These are phyloP conservation scores for Xylariaceae sp. DNA, from an alignment of 2,329 filamentous ascomycete species.

Conservation along the genomic window DNA sequence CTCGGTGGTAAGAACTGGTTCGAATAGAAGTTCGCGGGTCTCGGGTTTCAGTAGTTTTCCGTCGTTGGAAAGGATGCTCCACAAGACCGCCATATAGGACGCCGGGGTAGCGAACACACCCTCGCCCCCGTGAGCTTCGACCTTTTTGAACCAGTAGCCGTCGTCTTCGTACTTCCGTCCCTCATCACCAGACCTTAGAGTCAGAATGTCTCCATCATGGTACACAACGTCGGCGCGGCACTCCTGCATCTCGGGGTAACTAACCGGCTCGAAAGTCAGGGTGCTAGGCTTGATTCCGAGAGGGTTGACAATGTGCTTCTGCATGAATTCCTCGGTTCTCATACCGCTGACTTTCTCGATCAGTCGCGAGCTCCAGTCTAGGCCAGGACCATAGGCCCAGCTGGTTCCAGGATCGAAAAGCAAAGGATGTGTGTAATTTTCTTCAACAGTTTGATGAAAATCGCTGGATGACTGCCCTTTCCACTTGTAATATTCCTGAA, in stretches of 20 bases:
- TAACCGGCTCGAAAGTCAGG: conserved; percentile 24
- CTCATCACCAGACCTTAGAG: not conserved
- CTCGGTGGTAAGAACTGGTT: conserved; percentile 38
- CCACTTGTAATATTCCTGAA: conserved; percentile 13
- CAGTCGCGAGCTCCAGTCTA: conserved; percentile 17
- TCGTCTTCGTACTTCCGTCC: conserved; percentile 16
- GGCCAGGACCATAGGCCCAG: conserved; percentile 10
- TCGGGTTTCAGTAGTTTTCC: conserved; percentile 39
- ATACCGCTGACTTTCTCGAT: conserved; percentile 10
- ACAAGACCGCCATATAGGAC: conserved; percentile 41
- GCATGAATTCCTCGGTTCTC: conserved; percentile 12
- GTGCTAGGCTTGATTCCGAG: conserved; percentile 14
- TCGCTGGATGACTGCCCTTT: conserved; percentile 8
- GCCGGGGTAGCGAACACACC: conserved; percentile 33
- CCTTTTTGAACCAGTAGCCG: conserved; percentile 17
- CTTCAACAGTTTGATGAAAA: conserved; percentile 10
- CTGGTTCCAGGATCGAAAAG: conserved; percentile 17
- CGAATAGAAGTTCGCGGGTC: conserved; percentile 42
- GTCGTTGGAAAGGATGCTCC: conserved; percentile 44
- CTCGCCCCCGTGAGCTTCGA: conserved; percentile 32
- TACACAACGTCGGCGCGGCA: conserved; percentile 21
- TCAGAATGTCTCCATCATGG: conserved; percentile 5
- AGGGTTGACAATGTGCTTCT: conserved; percentile 10
- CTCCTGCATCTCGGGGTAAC: conserved; percentile 16
- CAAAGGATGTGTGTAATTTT: conserved; percentile 17